Conservation (phyloP, 2,329 filamentous ascomycete genomes). For the Aspergillus sergii region DNA sequence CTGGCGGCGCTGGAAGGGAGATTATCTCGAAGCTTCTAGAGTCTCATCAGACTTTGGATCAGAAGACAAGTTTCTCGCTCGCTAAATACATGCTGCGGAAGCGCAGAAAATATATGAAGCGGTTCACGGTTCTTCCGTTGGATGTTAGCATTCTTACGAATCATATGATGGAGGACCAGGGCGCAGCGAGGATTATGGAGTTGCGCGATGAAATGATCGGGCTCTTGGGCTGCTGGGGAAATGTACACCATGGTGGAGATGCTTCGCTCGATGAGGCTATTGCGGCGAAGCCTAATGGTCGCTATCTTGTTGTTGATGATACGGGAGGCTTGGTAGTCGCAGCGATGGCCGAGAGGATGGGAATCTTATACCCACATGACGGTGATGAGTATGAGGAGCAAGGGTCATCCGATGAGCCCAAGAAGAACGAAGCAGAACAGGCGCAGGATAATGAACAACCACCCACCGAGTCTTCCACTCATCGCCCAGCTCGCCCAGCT, state of each 20-base stretch:
- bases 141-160: conserved; percentile 76
- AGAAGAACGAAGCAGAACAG: conserved; percentile 19
- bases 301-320: conserved; percentile 85
- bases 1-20: conserved; percentile 78
- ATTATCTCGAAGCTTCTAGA: conserved; percentile 91
- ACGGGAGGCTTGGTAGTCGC: conserved; percentile 81
- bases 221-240: conserved; percentile 83
- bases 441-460: conserved; percentile 24
- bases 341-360: conserved; percentile 86
- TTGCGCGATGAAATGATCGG: conserved; percentile 81
- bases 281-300: conserved; percentile 50
- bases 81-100: conserved; percentile 97
- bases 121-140: conserved; percentile 82
- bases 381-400: conserved; percentile 25
- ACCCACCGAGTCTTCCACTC: not conserved
- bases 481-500: conserved; percentile 21
- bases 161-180: conserved; percentile 78
- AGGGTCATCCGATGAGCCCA: conserved; percentile 14
- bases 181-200: conserved; percentile 79
- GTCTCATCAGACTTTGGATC: conserved; percentile 84
- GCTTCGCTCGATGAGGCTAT: conserved; percentile 26
- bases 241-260: conserved; percentile 74
- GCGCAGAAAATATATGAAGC: conserved; percentile 86
- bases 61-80: conserved; percentile 91
- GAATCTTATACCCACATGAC: conserved; percentile 65